A percentile compares a stretch with the other conserved stretches of the same genome.
These are phyloP conservation scores for Drechslera avenae DNA, from an alignment of 2,329 filamentous ascomycete genomes.

Conservation along the genomic window DNA sequence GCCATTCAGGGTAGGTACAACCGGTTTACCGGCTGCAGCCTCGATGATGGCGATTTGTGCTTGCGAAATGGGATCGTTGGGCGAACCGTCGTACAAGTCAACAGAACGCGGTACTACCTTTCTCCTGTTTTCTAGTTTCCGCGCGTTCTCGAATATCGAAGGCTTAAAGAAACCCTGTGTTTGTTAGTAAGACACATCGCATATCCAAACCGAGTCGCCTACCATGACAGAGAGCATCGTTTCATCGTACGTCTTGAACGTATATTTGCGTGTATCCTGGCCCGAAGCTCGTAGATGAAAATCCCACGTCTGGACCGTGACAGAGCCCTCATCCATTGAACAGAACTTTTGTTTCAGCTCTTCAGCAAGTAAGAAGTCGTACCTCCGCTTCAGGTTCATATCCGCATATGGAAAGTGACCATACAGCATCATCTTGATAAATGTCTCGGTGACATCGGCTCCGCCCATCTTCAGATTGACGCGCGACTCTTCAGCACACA, in stretches of 20 bases:
- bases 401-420: slow-evolving; percentile 95
- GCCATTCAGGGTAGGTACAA: slow-evolving; percentile 34
- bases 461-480: slow-evolving; percentile 95
- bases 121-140: slow-evolving; percentile 78
- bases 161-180: slow-evolving; percentile 82
- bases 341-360: slow-evolving; percentile 94
- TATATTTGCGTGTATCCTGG: slow-evolving; percentile 88
- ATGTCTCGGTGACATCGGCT: slow-evolving; percentile 88
- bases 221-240: slow-evolving; percentile 88
- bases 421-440: slow-evolving; percentile 97
- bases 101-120: slow-evolving; percentile 85
- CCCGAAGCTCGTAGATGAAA: slow-evolving; percentile 90
- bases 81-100: slow-evolving; percentile 90
- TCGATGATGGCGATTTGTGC: slow-evolving; percentile 75
- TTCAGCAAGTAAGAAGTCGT: slow-evolving; percentile 92
- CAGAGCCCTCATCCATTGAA: slow-evolving; percentile 86
- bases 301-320: slow-evolving; percentile 85
- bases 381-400: slow-evolving; percentile 86
- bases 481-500: slow-evolving; percentile 91
- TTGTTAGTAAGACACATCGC: slow-evolving; percentile 15
- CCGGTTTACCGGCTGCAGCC: slow-evolving; percentile 51
- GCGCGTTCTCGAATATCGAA: slow-evolving; percentile 78
- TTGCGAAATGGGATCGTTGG: slow-evolving; percentile 85
- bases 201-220: slow-evolving; percentile 18
- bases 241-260: slow-evolving; percentile 97